Evolutionary conservation across 352 stramenopile species (phyloP).

Genomic region (Thraustotheca clavata): DNA sequence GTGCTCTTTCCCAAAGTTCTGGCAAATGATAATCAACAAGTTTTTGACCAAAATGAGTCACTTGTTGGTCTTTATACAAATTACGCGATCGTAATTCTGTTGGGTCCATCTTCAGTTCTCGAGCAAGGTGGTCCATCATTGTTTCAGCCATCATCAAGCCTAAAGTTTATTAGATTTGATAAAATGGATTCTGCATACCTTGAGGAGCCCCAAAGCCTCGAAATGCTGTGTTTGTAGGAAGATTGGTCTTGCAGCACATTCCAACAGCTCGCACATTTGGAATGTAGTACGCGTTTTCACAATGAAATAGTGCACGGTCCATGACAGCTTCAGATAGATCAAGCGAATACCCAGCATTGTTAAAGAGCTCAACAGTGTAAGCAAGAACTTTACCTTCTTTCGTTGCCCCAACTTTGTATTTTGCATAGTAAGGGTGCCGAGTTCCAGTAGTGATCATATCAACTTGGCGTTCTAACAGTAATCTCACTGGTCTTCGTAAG

Average conservation of each 20-base stretch:
- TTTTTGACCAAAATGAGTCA: conserved; percentile 90
- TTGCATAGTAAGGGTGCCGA: conserved; percentile 90
- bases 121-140: conserved; percentile 94
- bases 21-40: conserved; percentile 90
- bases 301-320: conserved; percentile 93
- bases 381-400: conserved; percentile 79
- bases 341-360: conserved; percentile 92
- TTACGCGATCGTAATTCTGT: conserved; percentile 81
- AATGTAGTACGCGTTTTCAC: conserved; percentile 93
- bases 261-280: conserved; percentile 83
- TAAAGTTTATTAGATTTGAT: conserved; percentile 10
- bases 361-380: conserved; percentile 90
- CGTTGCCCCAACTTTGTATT: conserved; percentile 88
- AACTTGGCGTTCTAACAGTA: conserved; percentile 89
- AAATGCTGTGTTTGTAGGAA: conserved; percentile 94
- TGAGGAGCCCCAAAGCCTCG: conserved; percentile 94
- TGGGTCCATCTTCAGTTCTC: conserved; percentile 53
- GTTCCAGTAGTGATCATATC: conserved; percentile 93
- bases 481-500: conserved; percentile 82
- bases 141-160: conserved; percentile 85
- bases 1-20: conserved; percentile 68
- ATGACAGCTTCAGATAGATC: conserved; percentile 92
- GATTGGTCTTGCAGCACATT: conserved; percentile 90
- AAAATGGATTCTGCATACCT: conserved; percentile 30
- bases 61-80: conserved; percentile 85